Base-by-base conservation (phyloP, 345 rosid genomes). In the Moricandia arvensis region DNA sequence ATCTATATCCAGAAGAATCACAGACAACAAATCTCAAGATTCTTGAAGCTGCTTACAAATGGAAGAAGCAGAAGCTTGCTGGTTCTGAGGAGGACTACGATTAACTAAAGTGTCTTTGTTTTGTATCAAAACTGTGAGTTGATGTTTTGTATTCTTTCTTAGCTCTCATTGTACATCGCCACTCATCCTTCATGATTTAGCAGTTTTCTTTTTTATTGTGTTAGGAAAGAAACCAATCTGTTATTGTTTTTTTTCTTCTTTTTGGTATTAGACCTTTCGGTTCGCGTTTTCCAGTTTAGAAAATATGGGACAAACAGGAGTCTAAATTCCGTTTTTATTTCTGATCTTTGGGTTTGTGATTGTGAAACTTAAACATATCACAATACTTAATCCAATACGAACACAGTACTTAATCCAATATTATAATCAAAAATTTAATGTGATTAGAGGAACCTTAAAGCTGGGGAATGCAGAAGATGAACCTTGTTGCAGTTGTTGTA, bases 61-160 rank as follows among this genome's bases (percentile, higher is more conserved):
- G 66, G 66, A 61, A 61, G 45, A 34, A 61, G 66, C 66, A 61
- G 45, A 61, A 33, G 45, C 13, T 61, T 33, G 45, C 27, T 4
- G 26, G 3, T 16, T 7, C 9, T n/a, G 72, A 12, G 15, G 63
- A 68, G 13, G 15, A n/a, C 15, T 59, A 30, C 24, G 57, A 49
- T 49, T 49, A 49, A 3, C 24, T 21, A 8, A 7, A 30, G 41
- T 55, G 4, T 24, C n/a, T 16, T 54, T 4, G 30, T 10, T n/a
- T 17, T 53, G 18, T 53, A 53, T 53, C 27, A 18, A 53, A 18
- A 53, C 60, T 55, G 13, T 9, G 30, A 7, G 57, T 49, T 49
- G 57, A 15, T 49, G 57, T 49, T 49, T n/a, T 49, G 57, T 49
- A 49, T 49, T 49, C 24, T 16, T 49, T 16, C 57, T 16, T 16